Conservation (phyloP, 2,329 filamentous ascomycete genomes). For the Diaporthe vaccinii region DNA sequence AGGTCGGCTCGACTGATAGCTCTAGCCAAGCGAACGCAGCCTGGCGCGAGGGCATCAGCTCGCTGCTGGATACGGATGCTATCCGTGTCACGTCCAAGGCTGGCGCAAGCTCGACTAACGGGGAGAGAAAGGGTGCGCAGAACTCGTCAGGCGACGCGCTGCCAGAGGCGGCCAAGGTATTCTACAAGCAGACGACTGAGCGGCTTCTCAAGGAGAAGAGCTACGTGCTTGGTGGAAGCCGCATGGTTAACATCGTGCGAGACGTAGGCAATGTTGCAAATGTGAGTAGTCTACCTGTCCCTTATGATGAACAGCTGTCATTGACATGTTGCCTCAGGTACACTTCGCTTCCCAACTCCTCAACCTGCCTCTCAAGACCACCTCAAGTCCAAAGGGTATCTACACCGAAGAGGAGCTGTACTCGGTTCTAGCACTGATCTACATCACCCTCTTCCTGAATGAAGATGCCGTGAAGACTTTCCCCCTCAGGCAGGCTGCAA, state of each 20-base stretch:
- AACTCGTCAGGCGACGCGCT: slow-evolving; percentile 64
- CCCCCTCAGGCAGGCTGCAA: slow-evolving; percentile 70
- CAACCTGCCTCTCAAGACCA: slow-evolving; percentile 76
- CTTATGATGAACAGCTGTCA: fast-evolving
- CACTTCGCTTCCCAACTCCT: slow-evolving; percentile 74
- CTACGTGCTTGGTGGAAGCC: slow-evolving; percentile 70
- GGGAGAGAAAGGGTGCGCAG: neutral
- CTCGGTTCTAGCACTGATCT: slow-evolving; percentile 75
- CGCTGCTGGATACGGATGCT: slow-evolving; percentile 69
- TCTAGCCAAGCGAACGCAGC: slow-evolving; percentile 74
- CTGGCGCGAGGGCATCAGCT: slow-evolving; percentile 74
- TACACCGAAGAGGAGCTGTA: slow-evolving; percentile 70
- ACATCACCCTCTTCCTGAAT: slow-evolving; percentile 75
- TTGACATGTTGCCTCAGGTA: slow-evolving; percentile 57
- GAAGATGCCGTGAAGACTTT: slow-evolving; percentile 77
- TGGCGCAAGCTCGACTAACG: neutral
- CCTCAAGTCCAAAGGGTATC: slow-evolving; percentile 69
- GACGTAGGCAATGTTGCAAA: slow-evolving; percentile 75
- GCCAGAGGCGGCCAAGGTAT: slow-evolving; percentile 72
- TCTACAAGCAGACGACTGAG: slow-evolving; percentile 74
- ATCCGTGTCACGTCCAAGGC: slow-evolving; percentile 66
- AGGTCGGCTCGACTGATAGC: slow-evolving; percentile 72
- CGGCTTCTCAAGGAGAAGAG: slow-evolving; percentile 75
- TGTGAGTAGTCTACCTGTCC: neutral
- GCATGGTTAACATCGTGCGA: slow-evolving; percentile 79